A percentile compares a stretch with the other conserved stretches of the same genome.
phyloP scores from a whole-genome alignment of 2,329 filamentous ascomycete species.

The Phoma sp. region DNA sequence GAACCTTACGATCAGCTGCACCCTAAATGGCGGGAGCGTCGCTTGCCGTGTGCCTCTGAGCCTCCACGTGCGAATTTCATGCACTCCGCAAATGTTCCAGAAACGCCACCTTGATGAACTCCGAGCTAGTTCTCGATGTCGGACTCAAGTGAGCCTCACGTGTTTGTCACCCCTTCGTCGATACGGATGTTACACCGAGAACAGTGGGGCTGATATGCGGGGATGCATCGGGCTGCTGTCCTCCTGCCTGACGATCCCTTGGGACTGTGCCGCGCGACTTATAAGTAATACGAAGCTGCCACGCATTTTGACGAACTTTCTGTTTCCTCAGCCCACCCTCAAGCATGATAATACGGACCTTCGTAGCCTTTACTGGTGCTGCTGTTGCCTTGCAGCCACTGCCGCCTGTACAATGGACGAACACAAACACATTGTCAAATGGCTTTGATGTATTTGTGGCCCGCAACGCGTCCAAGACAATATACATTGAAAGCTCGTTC shows the following conservation, averaged over 20 bases:
- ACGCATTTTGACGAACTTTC: background rate
- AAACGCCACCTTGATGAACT: background rate
- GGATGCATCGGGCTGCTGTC: conserved; percentile 12
- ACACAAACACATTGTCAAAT: conserved; percentile 14
- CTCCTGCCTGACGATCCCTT: conserved; percentile 8
- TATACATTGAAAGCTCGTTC: conserved; percentile 55
- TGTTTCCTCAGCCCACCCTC: background rate
- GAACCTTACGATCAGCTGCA: conserved; percentile 13
- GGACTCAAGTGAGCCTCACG: background rate
- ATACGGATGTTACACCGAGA: conserved; percentile 13
- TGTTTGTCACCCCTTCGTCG: background rate
- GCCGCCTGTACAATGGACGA: conserved; percentile 46
- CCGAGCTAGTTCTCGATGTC: background rate
- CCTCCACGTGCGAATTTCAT: conserved; percentile 2
- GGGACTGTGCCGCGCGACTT: conserved; percentile 1
- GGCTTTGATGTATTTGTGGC: conserved; percentile 34
- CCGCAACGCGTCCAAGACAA: conserved; percentile 31
- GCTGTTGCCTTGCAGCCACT: conserved; percentile 50
- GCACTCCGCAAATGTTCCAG: conserved; percentile 6
- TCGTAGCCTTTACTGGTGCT: conserved; percentile 20
- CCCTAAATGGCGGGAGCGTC: conserved; percentile 5
- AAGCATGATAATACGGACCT: conserved; percentile 23
- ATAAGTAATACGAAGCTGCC: conserved; percentile 8
- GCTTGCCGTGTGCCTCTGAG: background rate
- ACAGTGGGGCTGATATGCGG: conserved; percentile 17